phyloP scores from a whole-genome alignment of 2,329 filamentous ascomycete species.

The Colletotrichum camelliae region DNA sequence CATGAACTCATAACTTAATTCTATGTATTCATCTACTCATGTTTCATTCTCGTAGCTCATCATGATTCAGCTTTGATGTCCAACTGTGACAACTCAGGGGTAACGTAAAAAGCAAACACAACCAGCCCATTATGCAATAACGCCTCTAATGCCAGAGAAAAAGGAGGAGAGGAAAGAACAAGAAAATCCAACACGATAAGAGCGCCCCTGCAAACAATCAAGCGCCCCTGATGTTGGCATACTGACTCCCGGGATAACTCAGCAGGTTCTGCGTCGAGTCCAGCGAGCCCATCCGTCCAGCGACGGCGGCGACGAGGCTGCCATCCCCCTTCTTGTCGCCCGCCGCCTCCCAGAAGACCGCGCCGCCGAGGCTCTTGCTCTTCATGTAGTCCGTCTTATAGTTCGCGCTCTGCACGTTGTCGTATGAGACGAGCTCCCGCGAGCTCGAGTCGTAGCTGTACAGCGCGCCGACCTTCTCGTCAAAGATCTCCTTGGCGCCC shows the following conservation, averaged over 20 bases:
- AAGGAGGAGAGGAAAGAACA: background rate
- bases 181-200: background rate
- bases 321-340: conserved; percentile 59
- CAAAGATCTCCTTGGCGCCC: conserved; percentile 61
- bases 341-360: conserved; percentile 85
- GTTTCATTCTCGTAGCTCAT: background rate
- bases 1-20: background rate
- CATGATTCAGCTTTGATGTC: background rate
- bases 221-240: conserved; percentile 57
- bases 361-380: conserved; percentile 68
- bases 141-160: background rate
- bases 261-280: conserved; percentile 59
- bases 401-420: conserved; percentile 62
- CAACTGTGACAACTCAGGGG: background rate
- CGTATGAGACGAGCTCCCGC: conserved; percentile 73
- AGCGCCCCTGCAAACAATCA: background rate
- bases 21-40: background rate
- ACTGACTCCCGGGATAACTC: conserved; percentile 60
- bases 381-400: conserved; percentile 71
- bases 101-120: background rate
- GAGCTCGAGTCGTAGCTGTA: conserved; percentile 70
- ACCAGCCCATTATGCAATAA: background rate
- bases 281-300: conserved; percentile 49
- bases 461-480: conserved; percentile 65
- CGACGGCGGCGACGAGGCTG: conserved; percentile 65